Conservation (phyloP, 129 eudicot genomes). For the Helianthus tuberosus region DNA sequence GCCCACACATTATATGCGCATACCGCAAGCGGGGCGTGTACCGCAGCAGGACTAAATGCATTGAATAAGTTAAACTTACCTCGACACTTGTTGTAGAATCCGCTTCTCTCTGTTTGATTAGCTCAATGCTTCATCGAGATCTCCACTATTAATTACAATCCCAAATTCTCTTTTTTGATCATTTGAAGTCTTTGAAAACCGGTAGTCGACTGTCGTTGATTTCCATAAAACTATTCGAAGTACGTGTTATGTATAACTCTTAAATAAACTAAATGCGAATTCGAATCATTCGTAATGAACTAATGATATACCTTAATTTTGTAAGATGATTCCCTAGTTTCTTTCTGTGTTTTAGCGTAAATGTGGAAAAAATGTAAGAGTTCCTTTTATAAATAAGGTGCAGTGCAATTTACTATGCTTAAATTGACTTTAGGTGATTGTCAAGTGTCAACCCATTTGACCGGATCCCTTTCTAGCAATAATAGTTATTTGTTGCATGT, state of each 20-base stretch:
- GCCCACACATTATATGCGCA: too few relatives aligned
- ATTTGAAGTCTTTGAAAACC: too few relatives aligned
- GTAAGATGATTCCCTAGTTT: not conserved
- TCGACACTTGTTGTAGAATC: not conserved
- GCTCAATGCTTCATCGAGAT: not conserved
- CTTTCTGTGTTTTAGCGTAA: not conserved
- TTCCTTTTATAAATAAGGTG: not conserved
- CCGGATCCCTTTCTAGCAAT: not conserved
- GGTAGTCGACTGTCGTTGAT: too few relatives aligned
- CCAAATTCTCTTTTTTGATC: too few relatives aligned
- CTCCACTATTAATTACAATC: too few relatives aligned
- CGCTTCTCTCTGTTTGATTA: not conserved
- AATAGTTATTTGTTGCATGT: not conserved
- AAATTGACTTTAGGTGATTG: not conserved
- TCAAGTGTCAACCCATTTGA: not conserved
- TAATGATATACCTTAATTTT: too few relatives aligned
- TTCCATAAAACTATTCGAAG: not conserved
- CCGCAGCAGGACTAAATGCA: not conserved
- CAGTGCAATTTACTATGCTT: not conserved
- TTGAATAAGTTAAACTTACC: not conserved
- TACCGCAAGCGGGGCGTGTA: too few relatives aligned
- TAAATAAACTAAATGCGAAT: not conserved
- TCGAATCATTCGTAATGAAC: not conserved
- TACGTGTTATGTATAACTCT: not conserved
- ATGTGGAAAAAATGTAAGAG: not conserved